A percentile compares a stretch with the other conserved stretches of the same genome.
phyloP scores from a whole-genome alignment of 2,329 filamentous ascomycete genomes.

The Aphanoascus verrucosus region DNA sequence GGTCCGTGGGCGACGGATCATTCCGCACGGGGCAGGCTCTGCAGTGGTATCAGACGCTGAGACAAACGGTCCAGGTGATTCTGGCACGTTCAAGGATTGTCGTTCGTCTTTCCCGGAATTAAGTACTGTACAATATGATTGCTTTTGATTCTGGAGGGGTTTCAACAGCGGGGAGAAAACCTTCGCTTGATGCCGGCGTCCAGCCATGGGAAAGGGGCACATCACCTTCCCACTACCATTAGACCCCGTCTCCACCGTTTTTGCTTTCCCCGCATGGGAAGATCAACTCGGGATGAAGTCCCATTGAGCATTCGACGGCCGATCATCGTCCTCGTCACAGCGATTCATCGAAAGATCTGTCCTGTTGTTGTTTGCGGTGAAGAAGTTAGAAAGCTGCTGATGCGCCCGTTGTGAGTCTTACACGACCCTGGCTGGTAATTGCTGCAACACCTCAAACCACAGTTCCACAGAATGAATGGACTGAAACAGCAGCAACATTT shows the following conservation, averaged over 20 bases:
- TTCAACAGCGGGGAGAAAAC: not conserved
- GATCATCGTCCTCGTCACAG: not conserved
- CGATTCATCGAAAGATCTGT: not conserved
- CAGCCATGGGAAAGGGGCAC: not conserved
- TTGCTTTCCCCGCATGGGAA: conserved; percentile 3
- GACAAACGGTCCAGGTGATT: not conserved
- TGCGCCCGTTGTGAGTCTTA: too few relatives aligned
- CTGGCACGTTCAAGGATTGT: not conserved
- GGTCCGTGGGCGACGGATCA: too few relatives aligned
- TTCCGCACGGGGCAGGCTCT: too few relatives aligned
- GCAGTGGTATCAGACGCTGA: not conserved
- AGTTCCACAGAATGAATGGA: too few relatives aligned
- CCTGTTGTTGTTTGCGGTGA: not conserved
- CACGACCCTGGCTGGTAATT: too few relatives aligned
- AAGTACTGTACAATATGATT: not conserved
- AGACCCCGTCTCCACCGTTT: not conserved
- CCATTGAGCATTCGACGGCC: not conserved
- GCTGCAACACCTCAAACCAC: too few relatives aligned
- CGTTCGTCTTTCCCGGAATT: not conserved
- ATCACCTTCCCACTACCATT: not conserved
- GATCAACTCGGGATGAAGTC: not conserved
- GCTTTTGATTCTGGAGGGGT: conserved; percentile 3
- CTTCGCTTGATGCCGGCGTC: conserved; percentile 1
- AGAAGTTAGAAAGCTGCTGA: not conserved
- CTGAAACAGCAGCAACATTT: too few relatives aligned